Conservation (phyloP, 805 yeast species). For the Komagataella pastoris region DNA sequence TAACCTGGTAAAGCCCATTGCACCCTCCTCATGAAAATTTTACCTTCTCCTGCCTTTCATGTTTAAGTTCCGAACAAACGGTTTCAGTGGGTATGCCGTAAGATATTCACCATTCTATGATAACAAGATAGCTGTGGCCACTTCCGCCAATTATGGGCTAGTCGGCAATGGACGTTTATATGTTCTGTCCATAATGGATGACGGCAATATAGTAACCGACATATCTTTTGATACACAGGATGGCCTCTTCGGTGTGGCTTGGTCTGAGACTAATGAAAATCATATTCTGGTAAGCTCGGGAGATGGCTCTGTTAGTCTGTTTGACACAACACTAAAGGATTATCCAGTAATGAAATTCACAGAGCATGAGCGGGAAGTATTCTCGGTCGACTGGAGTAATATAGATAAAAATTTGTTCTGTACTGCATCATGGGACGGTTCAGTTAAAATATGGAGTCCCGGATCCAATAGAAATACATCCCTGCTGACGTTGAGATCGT, state of each 20-base stretch:
- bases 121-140: constrained; percentile 77
- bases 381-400: constrained; percentile 22
- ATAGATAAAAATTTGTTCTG: constrained; percentile 44
- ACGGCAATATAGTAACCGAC: constrained; percentile 46
- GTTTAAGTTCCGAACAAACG: constrained; percentile 63
- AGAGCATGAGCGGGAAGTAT: constrained; percentile 48
- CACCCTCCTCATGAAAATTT: not conserved
- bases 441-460: constrained; percentile 71
- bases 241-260: constrained; percentile 74
- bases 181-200: constrained; percentile 51
- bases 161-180: constrained; percentile 87
- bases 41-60: constrained; percentile 18
- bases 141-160: constrained; percentile 85
- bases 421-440: constrained; percentile 88
- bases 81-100: constrained; percentile 78
- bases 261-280: constrained; percentile 88
- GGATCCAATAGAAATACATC: constrained; percentile 29
- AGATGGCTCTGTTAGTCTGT: constrained; percentile 77
- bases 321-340: constrained; percentile 54
- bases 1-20: no score
- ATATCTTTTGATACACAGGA: constrained; percentile 80
- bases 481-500: constrained; percentile 34
- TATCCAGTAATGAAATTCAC: constrained; percentile 65
- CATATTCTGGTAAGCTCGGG: constrained; percentile 78
- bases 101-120: constrained; percentile 89